Percentiles rank a stretch among this genome's conserved stretches.
Evolutionary conservation across 2,329 filamentous ascomycete genomes (phyloP).

Genomic region (Neoscytalidium dimidiatum): DNA sequence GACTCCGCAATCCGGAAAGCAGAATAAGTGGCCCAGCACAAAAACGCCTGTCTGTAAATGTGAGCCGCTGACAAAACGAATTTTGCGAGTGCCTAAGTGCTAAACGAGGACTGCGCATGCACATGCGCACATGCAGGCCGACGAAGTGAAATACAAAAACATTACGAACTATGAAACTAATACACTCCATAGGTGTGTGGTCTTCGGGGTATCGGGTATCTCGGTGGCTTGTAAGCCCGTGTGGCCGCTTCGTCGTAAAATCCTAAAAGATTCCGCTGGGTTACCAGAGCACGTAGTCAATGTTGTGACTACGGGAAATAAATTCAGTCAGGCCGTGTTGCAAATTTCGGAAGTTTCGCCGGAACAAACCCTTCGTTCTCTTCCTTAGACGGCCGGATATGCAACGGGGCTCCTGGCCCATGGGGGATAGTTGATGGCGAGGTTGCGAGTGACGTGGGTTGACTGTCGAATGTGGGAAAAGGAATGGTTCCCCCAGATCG

Average conservation of each 20-base stretch:
- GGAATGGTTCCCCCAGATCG: conserved; percentile 21
- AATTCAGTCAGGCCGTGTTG: conserved; percentile 25
- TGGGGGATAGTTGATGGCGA: conserved; percentile 24
- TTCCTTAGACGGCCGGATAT: neutral
- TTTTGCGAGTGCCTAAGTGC: neutral
- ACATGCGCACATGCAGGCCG: too few relatives aligned
- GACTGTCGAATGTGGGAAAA: conserved; percentile 32
- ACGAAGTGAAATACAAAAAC: neutral
- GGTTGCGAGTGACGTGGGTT: conserved; percentile 31
- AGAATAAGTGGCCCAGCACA: too few relatives aligned
- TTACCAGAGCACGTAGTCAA: conserved; percentile 11
- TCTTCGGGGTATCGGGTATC: conserved; percentile 14
- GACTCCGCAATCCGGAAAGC: neutral
- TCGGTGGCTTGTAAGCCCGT: neutral
- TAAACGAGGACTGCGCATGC: too few relatives aligned
- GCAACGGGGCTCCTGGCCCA: neutral
- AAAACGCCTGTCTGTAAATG: neutral
- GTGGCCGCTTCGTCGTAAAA: neutral
- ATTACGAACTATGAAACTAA: conserved; percentile 5
- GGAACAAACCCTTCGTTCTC: conserved; percentile 34
- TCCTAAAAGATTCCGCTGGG: conserved; percentile 1
- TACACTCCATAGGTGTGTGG: neutral
- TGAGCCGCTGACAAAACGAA: neutral
- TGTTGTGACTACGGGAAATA: conserved; percentile 2
- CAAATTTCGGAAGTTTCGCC: conserved; percentile 37